Base-by-base conservation (phyloP, 2,329 filamentous ascomycete species). In the Dendryphion nanum region DNA sequence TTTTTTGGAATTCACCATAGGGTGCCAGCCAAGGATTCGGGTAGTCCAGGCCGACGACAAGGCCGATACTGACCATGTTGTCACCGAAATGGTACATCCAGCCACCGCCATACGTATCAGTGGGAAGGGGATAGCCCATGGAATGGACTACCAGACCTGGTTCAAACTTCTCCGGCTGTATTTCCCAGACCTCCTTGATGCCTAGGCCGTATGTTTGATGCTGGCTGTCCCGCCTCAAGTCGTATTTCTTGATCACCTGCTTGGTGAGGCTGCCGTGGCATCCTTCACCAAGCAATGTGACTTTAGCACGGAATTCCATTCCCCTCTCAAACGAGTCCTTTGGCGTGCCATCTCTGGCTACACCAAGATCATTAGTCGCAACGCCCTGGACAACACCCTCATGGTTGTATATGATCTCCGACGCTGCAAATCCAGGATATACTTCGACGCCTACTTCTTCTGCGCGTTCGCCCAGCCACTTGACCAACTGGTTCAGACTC, bases 71-170 rank as follows among this genome's bases (percentile, higher is more conserved):
- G 43, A 98, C 91, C 55, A 97, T 79, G 68, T 97, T 98, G 55
- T 98, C 91, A 24, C 90, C 93, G 67, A 97, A 98, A 68, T 98
- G 93, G 62, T 98, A 98, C 87, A 98, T 90, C 83, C 89, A 98
- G n/a, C 87, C 89, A 50, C 93, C 93, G 51, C 93, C 93, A 63
- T 98, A 98, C 6, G 90, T 93, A 61, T 97, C 85, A 53, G 77
- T 81, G 13, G 89, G 81, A 30, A 98, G 71, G 15, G 93, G 93
- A 59, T 95, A 97, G 15, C 93, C 93, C 83, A 98, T 81, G 4
- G 89, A 86, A 71, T 98, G 93, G 4, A 83, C 80, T 31, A 97
- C 80, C 51, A 91, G 75, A 37, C 93, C 93, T 59, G 86, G 86
- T 44, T 85, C 77, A 69, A 96, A 97, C 69, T 95, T 97, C 55